Base-by-base conservation (phyloP, 2,329 filamentous ascomycete genomes). In the Botrytis sinoallii region DNA sequence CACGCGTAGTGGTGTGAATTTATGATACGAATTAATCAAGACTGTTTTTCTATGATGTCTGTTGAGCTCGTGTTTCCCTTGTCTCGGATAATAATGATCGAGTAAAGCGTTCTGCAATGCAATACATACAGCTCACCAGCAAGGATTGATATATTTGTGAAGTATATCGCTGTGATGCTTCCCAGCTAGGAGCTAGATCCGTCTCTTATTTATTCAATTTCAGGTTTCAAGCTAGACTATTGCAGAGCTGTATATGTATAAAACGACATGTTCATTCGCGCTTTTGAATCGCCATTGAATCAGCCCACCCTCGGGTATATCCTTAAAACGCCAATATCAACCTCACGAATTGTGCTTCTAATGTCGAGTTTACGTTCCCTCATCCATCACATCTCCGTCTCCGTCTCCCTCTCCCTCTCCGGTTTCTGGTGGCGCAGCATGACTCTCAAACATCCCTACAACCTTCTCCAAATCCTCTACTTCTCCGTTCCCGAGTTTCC, bases 381-480 rank as follows among this genome's bases (percentile, higher is more conserved):
- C 75, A 73, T 80, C 77, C 79, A 79, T 78, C 40, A 75, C 40
- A 70, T 79, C 78, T n/a, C 59, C 76, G 20, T 69, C 40, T 25
- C 69, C 20, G 1, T 22, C 44, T 48, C 44, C 40, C 64, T 79
- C 77, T n/a, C 59, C 75, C 22, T 70, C 35, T n/a, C 61, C 76
- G 18, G 69, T 35, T n/a, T 70, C 78, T 52, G 64, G 29, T 10
- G 40, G 38, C 18, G 40, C 71, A 32, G 66, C 66, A 7, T 69
- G 66, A 25, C 78, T 79, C 4, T 79, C 85, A 42, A 90, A 79
- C 68, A 87, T 78, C 6, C 82, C 80, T 38, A 86, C 85, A 4
- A 88, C 82, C 71, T 79, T 83, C 79, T 91, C 89, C 75, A 91
- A 75, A 12, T 85, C 86, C 75, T 89, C 87, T 1, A 90, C 88